Percentiles rank a stretch among this genome's conserved stretches.
Conservation (phyloP, 306 rosid genomes). For the Sophora flavescens region DNA sequence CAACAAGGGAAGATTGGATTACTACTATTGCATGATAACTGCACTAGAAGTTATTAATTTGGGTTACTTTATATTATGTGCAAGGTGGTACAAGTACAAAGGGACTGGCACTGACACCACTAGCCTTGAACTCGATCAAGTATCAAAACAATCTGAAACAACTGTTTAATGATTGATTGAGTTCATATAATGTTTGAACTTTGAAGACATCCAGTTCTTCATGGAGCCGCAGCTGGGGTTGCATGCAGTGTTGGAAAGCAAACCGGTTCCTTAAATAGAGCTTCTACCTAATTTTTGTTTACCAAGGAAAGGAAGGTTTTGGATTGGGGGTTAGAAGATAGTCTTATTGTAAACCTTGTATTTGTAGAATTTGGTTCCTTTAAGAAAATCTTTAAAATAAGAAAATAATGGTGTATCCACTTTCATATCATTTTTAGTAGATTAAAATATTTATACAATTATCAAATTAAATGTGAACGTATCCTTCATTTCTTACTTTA, state of each 20-base stretch:
- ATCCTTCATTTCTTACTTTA: too few relatives aligned
- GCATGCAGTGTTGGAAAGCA: slow-evolving; percentile 1
- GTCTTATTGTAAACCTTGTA: neutral
- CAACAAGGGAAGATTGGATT: slow-evolving; percentile 66
- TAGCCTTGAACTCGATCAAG: slow-evolving; percentile 24
- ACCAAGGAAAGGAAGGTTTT: slow-evolving; percentile 14
- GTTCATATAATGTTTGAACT: slow-evolving; percentile 12
- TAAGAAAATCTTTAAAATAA: too few relatives aligned
- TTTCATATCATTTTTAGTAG: too few relatives aligned
- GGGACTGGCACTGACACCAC: slow-evolving; percentile 20
- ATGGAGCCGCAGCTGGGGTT: neutral
- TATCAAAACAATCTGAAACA: slow-evolving; percentile 15
- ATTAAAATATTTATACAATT: too few relatives aligned
- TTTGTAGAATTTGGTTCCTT: too few relatives aligned
- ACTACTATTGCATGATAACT: slow-evolving; percentile 58
- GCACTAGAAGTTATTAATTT: slow-evolving; percentile 58
- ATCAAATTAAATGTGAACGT: too few relatives aligned
- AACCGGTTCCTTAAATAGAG: neutral
- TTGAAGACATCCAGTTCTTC: neutral
- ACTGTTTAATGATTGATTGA: slow-evolving; percentile 18
- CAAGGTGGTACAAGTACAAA: slow-evolving; percentile 75
- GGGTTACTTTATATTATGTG: slow-evolving; percentile 56
- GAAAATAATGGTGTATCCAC: too few relatives aligned
- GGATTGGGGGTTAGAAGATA: neutral
- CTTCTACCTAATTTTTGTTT: neutral